These are phyloP conservation scores for Basipetospora sp. DNA, from an alignment of 2,329 filamentous ascomycete species.

Conservation along the genomic window DNA sequence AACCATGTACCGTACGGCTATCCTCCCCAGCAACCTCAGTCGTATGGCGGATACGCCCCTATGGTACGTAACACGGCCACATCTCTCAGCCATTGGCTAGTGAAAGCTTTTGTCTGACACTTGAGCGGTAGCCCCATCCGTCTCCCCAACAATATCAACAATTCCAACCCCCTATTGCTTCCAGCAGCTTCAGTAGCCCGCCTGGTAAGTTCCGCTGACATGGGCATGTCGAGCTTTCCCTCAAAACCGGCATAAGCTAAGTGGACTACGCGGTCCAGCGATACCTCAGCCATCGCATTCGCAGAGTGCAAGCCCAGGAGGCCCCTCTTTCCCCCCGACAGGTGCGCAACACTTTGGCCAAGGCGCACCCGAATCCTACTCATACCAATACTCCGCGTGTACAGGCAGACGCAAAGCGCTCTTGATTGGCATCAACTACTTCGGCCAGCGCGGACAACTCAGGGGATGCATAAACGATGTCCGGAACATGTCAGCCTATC, in stretches of 20 bases:
- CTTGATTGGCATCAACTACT: conserved; percentile 93
- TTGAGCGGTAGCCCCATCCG: not conserved
- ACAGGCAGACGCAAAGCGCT: conserved; percentile 78
- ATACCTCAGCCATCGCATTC: not conserved
- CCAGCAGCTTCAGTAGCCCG: not conserved
- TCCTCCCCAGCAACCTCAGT: conserved; percentile 1
- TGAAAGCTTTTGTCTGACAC: not conserved
- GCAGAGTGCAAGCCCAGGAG: not conserved
- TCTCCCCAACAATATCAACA: not conserved
- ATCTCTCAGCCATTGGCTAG: not conserved
- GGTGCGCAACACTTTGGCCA: conserved; percentile 58
- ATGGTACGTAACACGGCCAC: not conserved
- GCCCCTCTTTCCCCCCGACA: conserved; percentile 48
- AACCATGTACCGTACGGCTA: not conserved
- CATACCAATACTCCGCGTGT: conserved; percentile 81
- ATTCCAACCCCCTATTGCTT: not conserved
- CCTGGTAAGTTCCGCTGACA: not conserved
- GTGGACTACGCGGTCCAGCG: not conserved
- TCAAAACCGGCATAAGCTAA: not conserved
- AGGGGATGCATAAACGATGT: conserved; percentile 95
- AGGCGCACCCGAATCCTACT: conserved; percentile 66
- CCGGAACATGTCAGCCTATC: conserved; percentile 86
- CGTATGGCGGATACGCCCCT: not conserved
- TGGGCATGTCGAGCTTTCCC: not conserved
- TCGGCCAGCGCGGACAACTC: conserved; percentile 77